These are phyloP conservation scores for Sergeia podlipaevii DNA, from an alignment of 208 protist genomes.

Conservation along the genomic window DNA sequence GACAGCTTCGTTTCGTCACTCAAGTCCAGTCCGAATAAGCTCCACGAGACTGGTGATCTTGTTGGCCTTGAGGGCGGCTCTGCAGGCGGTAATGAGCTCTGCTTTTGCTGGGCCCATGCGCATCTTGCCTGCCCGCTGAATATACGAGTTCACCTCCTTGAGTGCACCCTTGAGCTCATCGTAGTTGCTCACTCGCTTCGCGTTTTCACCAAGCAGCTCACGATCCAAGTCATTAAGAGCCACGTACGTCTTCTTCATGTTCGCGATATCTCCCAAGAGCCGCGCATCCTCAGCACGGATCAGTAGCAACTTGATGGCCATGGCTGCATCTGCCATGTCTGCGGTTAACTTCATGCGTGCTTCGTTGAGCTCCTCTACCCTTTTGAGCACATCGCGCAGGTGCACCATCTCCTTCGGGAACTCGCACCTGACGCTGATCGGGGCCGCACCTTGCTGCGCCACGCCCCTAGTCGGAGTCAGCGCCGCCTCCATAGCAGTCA, in stretches of 20 bases:
- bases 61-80: slow-evolving; percentile 83
- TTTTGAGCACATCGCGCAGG: slow-evolving; percentile 49
- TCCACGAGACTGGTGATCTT: slow-evolving; percentile 70
- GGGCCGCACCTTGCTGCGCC: slow-evolving; percentile 18
- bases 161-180: slow-evolving; percentile 79
- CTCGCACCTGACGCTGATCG: slow-evolving; percentile 35
- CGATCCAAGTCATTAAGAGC: slow-evolving; percentile 82
- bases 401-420: slow-evolving; percentile 75
- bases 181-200: slow-evolving; percentile 92
- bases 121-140: slow-evolving; percentile 87
- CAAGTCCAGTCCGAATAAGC: slow-evolving; percentile 69
- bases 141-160: slow-evolving; percentile 91
- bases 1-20: slow-evolving; percentile 17
- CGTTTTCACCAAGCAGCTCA: slow-evolving; percentile 91
- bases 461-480: slow-evolving; percentile 24
- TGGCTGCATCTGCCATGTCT: slow-evolving; percentile 91
- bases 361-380: slow-evolving; percentile 86
- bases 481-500: slow-evolving; percentile 71
- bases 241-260: slow-evolving; percentile 80
- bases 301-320: slow-evolving; percentile 87
- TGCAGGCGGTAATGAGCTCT: slow-evolving; percentile 68
- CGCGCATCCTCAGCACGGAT: slow-evolving; percentile 91
- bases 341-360: slow-evolving; percentile 86
- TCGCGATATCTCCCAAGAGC: slow-evolving; percentile 79
- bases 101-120: slow-evolving; percentile 72